A percentile compares a stretch with the other conserved stretches of the same genome.
phyloP scores from a whole-genome alignment of 495 filamentous ascomycete genomes.

The Lepidopterella palustris region DNA sequence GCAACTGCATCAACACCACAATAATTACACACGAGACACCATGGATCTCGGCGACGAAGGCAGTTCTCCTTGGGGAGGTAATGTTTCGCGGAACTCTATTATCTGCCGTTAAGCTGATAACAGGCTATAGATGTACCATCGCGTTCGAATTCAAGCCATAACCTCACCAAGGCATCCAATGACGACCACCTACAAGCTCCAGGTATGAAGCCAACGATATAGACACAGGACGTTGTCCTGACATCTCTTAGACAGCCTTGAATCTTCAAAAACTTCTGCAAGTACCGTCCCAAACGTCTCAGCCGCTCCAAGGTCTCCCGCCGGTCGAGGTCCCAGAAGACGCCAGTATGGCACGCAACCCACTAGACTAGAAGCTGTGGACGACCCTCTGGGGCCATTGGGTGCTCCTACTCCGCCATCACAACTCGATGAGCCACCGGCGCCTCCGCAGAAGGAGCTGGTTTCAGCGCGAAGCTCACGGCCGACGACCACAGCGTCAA shows the following conservation, averaged over 20 bases:
- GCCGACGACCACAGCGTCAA: constrained; percentile 44
- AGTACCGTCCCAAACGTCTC: constrained; percentile 20
- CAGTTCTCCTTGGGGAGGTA: constrained; percentile 39
- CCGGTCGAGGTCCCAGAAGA: constrained; percentile 49
- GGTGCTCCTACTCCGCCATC: constrained; percentile 59
- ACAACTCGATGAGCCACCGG: constrained; percentile 64
- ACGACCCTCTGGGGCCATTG: constrained; percentile 86
- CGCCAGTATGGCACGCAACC: constrained; percentile 71
- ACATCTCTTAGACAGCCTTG: constrained; percentile 10
- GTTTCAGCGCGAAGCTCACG: constrained; percentile 49
- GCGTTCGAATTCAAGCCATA: constrained; percentile 29
- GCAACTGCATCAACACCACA: background rate
- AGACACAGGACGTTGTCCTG: background rate
- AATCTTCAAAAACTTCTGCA: constrained; percentile 17
- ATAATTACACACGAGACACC: background rate
- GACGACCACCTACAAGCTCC: constrained; percentile 13
- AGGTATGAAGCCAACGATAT: background rate
- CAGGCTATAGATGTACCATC: constrained; percentile 34
- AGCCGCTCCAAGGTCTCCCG: constrained; percentile 26
- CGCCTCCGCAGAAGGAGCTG: constrained; percentile 79
- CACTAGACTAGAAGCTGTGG: constrained; percentile 79
- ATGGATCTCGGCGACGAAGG: constrained; percentile 38
- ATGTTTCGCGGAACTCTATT: background rate
- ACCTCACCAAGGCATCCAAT: constrained; percentile 26
- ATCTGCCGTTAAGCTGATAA: background rate